Base-by-base conservation (phyloP, 208 protist genomes). In the Trypanosoma cruzi region DNA sequence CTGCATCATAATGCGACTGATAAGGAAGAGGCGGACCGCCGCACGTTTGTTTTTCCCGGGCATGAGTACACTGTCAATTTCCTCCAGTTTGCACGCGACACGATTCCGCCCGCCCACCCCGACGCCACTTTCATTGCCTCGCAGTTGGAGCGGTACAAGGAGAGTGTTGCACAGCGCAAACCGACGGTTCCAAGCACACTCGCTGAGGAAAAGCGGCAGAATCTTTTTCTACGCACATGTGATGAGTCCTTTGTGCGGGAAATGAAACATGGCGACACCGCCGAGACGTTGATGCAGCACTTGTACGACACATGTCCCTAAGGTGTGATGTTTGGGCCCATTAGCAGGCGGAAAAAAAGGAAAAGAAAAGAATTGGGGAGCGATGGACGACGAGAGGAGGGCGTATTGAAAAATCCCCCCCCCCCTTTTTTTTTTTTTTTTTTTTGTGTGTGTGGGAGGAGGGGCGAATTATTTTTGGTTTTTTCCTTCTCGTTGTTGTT, bases 31-130 rank as follows among this genome's bases (percentile, higher is more conserved):
- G 56, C 80, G 26, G 88, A 94, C 44, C 59, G 49, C 32, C 26
- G 46, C 26, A 96, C 90, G 16, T 90, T 83, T 57, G 60, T 96
- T 28, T 96, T 91, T 63, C 88, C 88, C 20, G 93, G 91, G 0
- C 93, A 97, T 73, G 93, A 97, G 75, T 97, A 97, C 80, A 95
- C 93, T 49, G 73, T 84, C 24, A 82, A 81, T 37, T 93, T 96
- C 55, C 79, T 96, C 66, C 55, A 65, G 29, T 97, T 96, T 71
- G 26, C 90, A 5, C 68, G 62, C 58, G 57, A 59, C 14, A 65
- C 49, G 34, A 24, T 84, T 68, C 61, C 71, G 56, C 0, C 68
- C 54, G 32, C 57, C 36, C 66, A 54, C 58, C 60, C 53, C 24
- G 68, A 88, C 26, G 74, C 70, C 31, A 5, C 16, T 18, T 94